phyloP scores from a whole-genome alignment of 2,329 filamentous ascomycete species.

The Xylaria sp. region DNA sequence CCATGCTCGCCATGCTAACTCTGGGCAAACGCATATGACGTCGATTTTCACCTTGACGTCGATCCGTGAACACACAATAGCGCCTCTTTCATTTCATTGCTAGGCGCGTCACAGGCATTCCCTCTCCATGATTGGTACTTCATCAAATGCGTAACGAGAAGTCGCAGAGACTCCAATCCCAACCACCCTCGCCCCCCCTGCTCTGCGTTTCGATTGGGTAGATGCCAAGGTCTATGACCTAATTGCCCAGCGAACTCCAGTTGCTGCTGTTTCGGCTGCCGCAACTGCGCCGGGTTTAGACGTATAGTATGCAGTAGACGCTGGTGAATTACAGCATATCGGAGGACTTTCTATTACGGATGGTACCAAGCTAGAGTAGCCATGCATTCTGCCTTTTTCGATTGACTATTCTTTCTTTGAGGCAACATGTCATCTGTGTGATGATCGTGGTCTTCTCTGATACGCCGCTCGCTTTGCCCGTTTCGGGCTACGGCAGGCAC shows the following conservation, averaged over 20 bases:
- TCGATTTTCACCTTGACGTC: constrained; percentile 22
- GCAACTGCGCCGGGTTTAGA: background rate
- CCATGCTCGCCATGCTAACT: background rate
- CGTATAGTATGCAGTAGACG: background rate
- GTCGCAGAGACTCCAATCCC: background rate
- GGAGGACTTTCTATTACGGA: constrained; percentile 13
- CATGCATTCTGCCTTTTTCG: background rate
- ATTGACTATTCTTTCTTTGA: background rate
- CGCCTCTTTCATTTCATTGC: constrained; percentile 1
- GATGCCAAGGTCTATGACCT: constrained; percentile 31
- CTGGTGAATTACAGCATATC: background rate
- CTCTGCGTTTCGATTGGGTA: background rate
- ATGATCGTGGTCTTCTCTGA: constrained; percentile 38
- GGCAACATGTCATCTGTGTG: constrained; percentile 15
- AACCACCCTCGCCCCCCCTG: no score
- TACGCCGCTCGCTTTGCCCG: constrained; percentile 26
- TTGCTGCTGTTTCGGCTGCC: background rate
- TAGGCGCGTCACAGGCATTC: constrained; percentile 27
- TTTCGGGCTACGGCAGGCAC: constrained; percentile 7
- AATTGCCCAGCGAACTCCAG: constrained; percentile 8
- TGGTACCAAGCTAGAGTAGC: background rate
- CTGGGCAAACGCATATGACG: constrained; percentile 26
- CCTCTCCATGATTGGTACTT: constrained; percentile 4
- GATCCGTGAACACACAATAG: constrained; percentile 12
- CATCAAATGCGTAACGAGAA: constrained; percentile 8